A percentile compares a stretch with the other conserved stretches of the same genome.
These are phyloP conservation scores for Yamadazyma phyllophila DNA, from an alignment of 805 yeast species.

Conservation along the genomic window DNA sequence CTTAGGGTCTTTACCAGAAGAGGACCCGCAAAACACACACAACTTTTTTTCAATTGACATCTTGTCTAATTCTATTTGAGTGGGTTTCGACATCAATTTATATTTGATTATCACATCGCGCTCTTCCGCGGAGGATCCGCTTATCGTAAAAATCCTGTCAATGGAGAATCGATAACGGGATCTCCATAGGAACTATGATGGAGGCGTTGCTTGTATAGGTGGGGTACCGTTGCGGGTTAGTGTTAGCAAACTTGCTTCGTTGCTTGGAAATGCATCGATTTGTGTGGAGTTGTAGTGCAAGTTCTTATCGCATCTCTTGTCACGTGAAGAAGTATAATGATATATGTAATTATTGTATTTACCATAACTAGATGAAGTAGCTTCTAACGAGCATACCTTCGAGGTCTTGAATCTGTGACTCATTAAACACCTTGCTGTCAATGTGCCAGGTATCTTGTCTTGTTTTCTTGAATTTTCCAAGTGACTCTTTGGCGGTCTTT, in stretches of 20 bases:
- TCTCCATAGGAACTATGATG: no score
- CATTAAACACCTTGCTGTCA: constrained; percentile 71
- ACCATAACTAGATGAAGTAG: constrained; percentile 62
- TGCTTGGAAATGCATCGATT: no score
- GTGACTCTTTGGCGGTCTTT: constrained; percentile 73
- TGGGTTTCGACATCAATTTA: constrained; percentile 1
- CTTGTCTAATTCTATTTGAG: not conserved
- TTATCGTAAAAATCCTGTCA: not conserved
- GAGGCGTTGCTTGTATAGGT: no score
- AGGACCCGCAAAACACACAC: constrained; percentile 87
- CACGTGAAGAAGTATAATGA: not conserved
- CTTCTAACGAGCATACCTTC: constrained; percentile 95
- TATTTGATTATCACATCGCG: not conserved
- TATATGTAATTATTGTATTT: not conserved
- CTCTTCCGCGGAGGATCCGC: not conserved
- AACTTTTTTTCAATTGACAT: constrained; percentile 39
- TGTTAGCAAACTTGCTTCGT: no score
- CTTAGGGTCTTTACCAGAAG: constrained; percentile 56
- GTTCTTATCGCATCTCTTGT: not conserved
- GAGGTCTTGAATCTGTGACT: constrained; percentile 79
- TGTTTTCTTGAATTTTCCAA: constrained; percentile 84
- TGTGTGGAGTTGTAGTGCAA: not conserved
- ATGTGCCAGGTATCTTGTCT: constrained; percentile 97
- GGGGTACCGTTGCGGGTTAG: no score
- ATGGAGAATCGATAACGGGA: no score